Evolutionary conservation across 1,139 yeast genomes (phyloP), one percentile per base, ranked within the genome.

Genomic region (Yamadazyma diddensiae): DNA sequence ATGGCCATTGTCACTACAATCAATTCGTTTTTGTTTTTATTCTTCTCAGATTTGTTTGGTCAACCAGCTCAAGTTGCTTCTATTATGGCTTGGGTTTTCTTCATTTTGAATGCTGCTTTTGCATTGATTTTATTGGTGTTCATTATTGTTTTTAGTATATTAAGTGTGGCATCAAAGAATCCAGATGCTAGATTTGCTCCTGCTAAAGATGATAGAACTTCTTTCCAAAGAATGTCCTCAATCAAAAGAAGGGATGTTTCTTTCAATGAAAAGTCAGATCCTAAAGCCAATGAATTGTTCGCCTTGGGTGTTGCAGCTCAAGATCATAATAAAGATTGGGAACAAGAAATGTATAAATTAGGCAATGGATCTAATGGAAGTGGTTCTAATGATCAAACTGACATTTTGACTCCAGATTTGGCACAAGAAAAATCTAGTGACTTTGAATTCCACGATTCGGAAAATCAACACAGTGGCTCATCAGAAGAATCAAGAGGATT

Each of bases 161-260:
- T 77, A 49, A 76, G 84, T 20, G 43, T 82, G 1, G 57, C 78
- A 38, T 77, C 86, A 13, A 82, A 81, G 63, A 84, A 83, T 52
- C 94, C 94, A 19, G 94, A 84, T 59, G 79, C 86, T 8, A 76
- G 86, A 55, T 84, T 83, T 55, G 83, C 82, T 29, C 92, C 92
- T 12, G 90, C 90, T 6, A 79, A 68, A 46, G 94, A 84, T 62
- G 94, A 84, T 52, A 75, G 94, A 70, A 77, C 84, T 12, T 82
- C 92, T 2, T 84, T 84, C 77, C 88, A 82, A 55, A 73, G 77
- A 53, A 70, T 62, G 56, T 65, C 74, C 3, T 64, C 71, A 3
- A 50, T 59, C 23, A 62, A 55, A 43, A 48, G 52, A 35, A 45
- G 53, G 28, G 41, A 34, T 19, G 36, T 27, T 15, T 33, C 6